Evolutionary conservation across 768 basidiomycete species (phyloP), one percentile per base, ranked within the genome.

Genomic region (Tulasnella sp.): DNA sequence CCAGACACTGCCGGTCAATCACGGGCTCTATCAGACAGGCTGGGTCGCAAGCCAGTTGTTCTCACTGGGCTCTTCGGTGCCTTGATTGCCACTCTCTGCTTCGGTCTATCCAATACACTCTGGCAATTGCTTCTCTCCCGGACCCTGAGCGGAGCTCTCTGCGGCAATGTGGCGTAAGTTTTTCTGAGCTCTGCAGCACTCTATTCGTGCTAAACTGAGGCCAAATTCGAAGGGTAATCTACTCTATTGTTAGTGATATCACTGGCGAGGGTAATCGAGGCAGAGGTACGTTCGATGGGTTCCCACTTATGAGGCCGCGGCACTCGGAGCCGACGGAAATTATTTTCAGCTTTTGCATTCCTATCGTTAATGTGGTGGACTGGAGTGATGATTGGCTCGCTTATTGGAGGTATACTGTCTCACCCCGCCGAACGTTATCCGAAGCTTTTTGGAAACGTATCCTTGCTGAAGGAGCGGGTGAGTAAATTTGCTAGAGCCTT

Each of bases 231-330:
- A 86, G 81, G 22, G 83, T 49, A 25, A 68, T 83, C 11, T 88
- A 90, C 71, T 88, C 89, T 1, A 84, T 90, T 5, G 83, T 92
- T 0, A 87, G 88, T 14, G 91, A 91, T 82, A 84, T 91, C 36
- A 90, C 89, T 14, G 89, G 91, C 78, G 80, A 86, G 17, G 87
- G 86, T 8, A 91, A 91, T 77, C 88, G 90, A 80, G 86, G 86
- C 0, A 79, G 83, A 42, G 88, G 78, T 79, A 15, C 17, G 42
- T 6, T 39, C 39, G 39, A 12, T 42, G 2, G 42, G 12, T 42
- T 42, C 12, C 42, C 12, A 42, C 25, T 22, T 15, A 45, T 67
- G 17, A 19, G 42, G 14, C 75, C 39, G 75, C 19, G 14, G 39
- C 40, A 22, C 39, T 76, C 64, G 9, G 14, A 14, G n/a, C 42